Percentiles rank a stretch among this genome's conserved stretches.
Conservation (phyloP, 2,329 filamentous ascomycete genomes). For the Daldinia eschscholtzii region DNA sequence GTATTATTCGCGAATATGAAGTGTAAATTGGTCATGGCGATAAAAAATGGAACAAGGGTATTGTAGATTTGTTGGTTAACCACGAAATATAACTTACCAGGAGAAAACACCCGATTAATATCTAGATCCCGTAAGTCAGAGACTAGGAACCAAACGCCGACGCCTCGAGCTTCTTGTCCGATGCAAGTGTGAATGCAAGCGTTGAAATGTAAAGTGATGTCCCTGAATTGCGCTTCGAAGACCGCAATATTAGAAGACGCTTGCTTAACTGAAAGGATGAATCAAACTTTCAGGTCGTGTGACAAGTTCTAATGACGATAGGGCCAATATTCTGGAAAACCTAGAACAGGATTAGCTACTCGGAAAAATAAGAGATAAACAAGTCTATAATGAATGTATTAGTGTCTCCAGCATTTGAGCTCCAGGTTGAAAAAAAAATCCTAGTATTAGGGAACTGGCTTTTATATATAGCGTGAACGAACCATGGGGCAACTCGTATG, state of each 20-base stretch:
- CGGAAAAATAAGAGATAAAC: neutral
- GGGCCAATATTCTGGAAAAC: conserved; percentile 42
- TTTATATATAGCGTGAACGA: neutral
- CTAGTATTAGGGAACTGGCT: neutral
- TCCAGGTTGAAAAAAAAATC: neutral
- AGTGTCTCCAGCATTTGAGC: conserved; percentile 35
- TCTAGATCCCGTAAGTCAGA: conserved; percentile 52
- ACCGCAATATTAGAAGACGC: conserved; percentile 40
- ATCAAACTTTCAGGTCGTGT: conserved; percentile 46
- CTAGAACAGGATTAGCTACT: conserved; percentile 20
- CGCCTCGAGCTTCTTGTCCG: conserved; percentile 48
- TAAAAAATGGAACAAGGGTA: neutral
- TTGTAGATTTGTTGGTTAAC: neutral
- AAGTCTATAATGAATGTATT: neutral
- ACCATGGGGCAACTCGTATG: neutral
- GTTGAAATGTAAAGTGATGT: conserved; percentile 49
- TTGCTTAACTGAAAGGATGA: conserved; percentile 38
- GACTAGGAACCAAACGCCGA: conserved; percentile 53
- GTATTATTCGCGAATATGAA: neutral
- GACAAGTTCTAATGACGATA: conserved; percentile 44
- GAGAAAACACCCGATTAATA: conserved; percentile 48
- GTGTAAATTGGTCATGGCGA: neutral
- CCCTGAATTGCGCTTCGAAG: conserved; percentile 43
- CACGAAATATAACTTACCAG: conserved; percentile 38
- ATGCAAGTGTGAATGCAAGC: conserved; percentile 51